Evolutionary conservation across 495 filamentous ascomycete genomes (phyloP).

Genomic region (Mytilinidion resinicola): DNA sequence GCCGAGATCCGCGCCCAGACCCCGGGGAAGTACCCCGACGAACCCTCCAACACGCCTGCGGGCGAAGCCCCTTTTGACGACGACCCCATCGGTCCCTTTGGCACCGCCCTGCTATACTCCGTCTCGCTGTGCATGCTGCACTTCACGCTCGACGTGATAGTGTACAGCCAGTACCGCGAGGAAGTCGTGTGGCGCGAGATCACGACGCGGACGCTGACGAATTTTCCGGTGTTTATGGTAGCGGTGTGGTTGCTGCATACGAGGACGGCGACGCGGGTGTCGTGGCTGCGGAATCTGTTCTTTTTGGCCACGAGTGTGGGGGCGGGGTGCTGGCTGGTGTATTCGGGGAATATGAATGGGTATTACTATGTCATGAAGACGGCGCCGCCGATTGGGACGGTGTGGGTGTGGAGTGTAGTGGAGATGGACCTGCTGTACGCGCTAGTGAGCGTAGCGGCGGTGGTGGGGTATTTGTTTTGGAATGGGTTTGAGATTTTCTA

Average conservation of each 20-base stretch:
- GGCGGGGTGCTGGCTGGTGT: constrained; percentile 70
- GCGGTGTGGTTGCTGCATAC: constrained; percentile 56
- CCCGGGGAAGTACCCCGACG: constrained; percentile 21
- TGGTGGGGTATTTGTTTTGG: constrained; percentile 62
- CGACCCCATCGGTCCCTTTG: constrained; percentile 46
- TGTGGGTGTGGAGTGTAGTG: constrained; percentile 91
- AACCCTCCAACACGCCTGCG: constrained; percentile 33
- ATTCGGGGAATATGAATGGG: constrained; percentile 67
- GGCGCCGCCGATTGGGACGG: constrained; percentile 76
- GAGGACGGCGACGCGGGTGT: constrained; percentile 19
- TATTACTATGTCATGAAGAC: constrained; percentile 91
- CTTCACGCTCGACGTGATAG: constrained; percentile 82
- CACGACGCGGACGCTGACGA: constrained; percentile 44
- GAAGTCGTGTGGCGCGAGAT: constrained; percentile 56
- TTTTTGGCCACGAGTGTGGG: constrained; percentile 51
- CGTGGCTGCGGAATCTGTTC: constrained; percentile 49
- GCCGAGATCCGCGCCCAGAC: constrained; percentile 13
- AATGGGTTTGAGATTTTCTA: constrained; percentile 56
- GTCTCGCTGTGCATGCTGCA: constrained; percentile 72
- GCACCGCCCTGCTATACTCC: constrained; percentile 61
- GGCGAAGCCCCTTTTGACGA: constrained; percentile 26
- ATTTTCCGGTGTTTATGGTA: constrained; percentile 52
- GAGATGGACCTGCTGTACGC: constrained; percentile 73
- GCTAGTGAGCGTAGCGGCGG: constrained; percentile 50
- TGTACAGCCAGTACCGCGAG: constrained; percentile 81